These are phyloP conservation scores for Aspergillus saccharolyticus DNA, from an alignment of 495 filamentous ascomycete genomes.

Conservation along the genomic window DNA sequence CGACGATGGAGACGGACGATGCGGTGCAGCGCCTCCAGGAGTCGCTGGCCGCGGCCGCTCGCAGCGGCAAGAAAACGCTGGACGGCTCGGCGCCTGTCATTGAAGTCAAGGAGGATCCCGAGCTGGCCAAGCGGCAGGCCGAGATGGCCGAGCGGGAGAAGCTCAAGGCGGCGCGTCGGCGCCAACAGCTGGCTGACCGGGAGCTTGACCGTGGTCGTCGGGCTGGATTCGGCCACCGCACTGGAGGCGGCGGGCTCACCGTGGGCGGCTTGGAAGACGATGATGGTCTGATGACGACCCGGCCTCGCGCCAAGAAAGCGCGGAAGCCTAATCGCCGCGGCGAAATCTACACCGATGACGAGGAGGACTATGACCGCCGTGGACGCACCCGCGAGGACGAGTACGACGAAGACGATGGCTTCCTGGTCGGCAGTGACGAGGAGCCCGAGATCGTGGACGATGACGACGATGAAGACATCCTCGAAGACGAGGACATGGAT, in stretches of 20 bases:
- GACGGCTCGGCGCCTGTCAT: constrained; percentile 55
- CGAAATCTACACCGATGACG: constrained; percentile 52
- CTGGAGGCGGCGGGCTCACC: constrained; percentile 56
- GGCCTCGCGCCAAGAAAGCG: constrained; percentile 38
- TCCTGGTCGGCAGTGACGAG: constrained; percentile 70
- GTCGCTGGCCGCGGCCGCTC: constrained; percentile 57
- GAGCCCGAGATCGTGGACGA: constrained; percentile 56
- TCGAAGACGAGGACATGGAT: constrained; percentile 54
- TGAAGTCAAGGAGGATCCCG: constrained; percentile 68
- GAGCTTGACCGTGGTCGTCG: constrained; percentile 55
- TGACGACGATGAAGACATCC: constrained; percentile 59
- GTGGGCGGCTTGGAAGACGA: constrained; percentile 72
- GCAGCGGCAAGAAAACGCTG: constrained; percentile 52
- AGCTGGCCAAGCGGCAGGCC: constrained; percentile 69
- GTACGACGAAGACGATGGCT: constrained; percentile 77
- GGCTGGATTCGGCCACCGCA: constrained; percentile 40
- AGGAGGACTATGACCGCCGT: constrained; percentile 58
- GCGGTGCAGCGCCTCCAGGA: constrained; percentile 71
- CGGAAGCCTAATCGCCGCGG: constrained; percentile 43
- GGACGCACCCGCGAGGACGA: constrained; percentile 67
- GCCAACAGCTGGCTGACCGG: constrained; percentile 62
- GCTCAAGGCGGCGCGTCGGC: constrained; percentile 58
- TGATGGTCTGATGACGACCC: constrained; percentile 43
- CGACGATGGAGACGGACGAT: constrained; percentile 65
- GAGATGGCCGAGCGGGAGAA: constrained; percentile 71